phyloP scores from a whole-genome alignment of 371 early-diverging fungal species.

The Caulochytrium protostelioides region DNA sequence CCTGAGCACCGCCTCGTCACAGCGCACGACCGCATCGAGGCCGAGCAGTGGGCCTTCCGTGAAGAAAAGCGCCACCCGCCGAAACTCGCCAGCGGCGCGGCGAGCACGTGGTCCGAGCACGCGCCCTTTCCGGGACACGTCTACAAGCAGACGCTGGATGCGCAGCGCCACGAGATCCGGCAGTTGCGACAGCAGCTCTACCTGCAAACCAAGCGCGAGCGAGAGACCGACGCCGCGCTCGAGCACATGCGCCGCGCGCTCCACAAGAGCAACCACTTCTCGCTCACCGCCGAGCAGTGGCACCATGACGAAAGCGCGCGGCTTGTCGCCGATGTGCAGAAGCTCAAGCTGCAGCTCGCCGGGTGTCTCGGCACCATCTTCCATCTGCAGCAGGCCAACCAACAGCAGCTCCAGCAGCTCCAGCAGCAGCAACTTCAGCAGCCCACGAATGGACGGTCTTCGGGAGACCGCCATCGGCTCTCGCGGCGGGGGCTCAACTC shows the following conservation, averaged over 20 bases:
- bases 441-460: neutral
- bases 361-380: constrained; percentile 24
- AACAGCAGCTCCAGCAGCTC: constrained; percentile 6
- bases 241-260: constrained; percentile 16
- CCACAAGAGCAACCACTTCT: constrained; percentile 17
- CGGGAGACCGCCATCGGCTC: neutral
- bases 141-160: constrained; percentile 18
- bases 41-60: too few species aligned
- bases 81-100: too few species aligned
- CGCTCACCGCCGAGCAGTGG: constrained; percentile 28
- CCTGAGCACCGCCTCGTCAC: too few species aligned
- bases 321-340: constrained; percentile 16
- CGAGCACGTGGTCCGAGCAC: too few species aligned
- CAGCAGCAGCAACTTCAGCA: constrained; percentile 7
- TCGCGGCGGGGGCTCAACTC: neutral
- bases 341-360: constrained; percentile 21
- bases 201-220: constrained; percentile 5
- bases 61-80: too few species aligned
- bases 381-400: constrained; percentile 22
- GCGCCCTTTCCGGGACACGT: constrained; percentile 15
- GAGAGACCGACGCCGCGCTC: constrained; percentile 10
- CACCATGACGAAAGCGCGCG: constrained; percentile 16
- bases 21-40: too few species aligned
- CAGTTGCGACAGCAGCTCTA: constrained; percentile 15
- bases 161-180: constrained; percentile 17